These are phyloP conservation scores for Daldinia concentrica DNA, from an alignment of 495 filamentous ascomycete species.

Conservation along the genomic window DNA sequence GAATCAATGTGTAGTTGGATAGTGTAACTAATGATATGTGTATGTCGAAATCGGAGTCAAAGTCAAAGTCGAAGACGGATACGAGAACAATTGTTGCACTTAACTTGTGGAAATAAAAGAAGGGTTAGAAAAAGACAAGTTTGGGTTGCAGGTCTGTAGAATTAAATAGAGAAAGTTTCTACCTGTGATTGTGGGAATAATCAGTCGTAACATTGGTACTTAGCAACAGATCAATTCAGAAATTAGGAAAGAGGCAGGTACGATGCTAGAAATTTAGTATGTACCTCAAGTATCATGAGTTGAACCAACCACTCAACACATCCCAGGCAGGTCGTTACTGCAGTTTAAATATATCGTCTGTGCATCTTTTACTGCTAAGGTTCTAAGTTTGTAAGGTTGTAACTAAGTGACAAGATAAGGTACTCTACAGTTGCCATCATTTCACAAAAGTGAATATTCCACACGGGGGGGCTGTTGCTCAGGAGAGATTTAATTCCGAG, in stretches of 20 bases:
- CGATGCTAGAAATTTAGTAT: neutral
- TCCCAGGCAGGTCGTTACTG: neutral
- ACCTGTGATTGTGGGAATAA: neutral
- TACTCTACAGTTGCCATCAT: too few relatives aligned
- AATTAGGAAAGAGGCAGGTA: neutral
- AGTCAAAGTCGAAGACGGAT: neutral
- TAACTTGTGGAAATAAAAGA: neutral
- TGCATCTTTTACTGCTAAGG: neutral
- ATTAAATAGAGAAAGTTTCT: neutral
- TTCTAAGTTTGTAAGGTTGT: neutral
- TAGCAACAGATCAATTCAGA: neutral
- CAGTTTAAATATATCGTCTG: neutral
- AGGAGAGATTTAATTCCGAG: neutral
- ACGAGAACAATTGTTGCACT: neutral
- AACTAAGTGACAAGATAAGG: too few relatives aligned
- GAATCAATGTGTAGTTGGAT: neutral
- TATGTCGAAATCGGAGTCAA: neutral
- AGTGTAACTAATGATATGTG: neutral
- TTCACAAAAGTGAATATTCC: neutral
- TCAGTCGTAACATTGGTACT: neutral
- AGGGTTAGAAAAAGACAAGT: neutral
- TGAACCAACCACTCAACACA: neutral
- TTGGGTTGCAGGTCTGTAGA: neutral
- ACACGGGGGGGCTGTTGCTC: neutral
- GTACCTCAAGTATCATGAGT: neutral